Conservation (phyloP, 2,329 filamentous ascomycete genomes). For the Harringtonia lauricola region DNA sequence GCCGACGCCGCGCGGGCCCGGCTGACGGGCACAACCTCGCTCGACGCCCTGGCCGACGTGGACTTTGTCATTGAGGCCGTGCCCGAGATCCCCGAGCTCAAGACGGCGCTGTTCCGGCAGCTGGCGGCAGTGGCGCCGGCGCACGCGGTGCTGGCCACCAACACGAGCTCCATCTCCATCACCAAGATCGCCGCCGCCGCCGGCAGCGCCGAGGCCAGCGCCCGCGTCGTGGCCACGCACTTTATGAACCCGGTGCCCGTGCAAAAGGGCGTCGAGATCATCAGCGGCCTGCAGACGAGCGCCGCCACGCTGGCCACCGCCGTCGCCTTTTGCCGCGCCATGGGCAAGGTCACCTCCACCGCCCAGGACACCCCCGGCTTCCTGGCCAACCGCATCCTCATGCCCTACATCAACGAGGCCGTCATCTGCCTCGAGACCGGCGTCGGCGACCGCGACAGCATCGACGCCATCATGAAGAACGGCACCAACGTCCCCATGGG, state of each 20-base stretch:
- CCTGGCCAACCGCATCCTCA: conserved; percentile 89
- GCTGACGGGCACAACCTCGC: conserved; percentile 57
- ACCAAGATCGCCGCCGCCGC: conserved; percentile 90
- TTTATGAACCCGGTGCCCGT: conserved; percentile 99
- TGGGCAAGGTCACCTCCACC: conserved; percentile 85
- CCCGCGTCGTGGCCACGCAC: conserved; percentile 87
- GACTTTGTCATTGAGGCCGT: conserved; percentile 98
- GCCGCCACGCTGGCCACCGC: conserved; percentile 70
- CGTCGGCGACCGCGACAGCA: conserved; percentile 78
- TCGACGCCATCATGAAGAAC: conserved; percentile 98
- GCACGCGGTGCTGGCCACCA: conserved; percentile 88
- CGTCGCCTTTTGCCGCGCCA: conserved; percentile 73
- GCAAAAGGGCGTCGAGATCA: conserved; percentile 97
- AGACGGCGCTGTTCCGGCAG: conserved; percentile 75
- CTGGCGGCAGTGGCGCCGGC: conserved; percentile 72
- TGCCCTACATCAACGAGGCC: conserved; percentile 99
- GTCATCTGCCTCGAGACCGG: conserved; percentile 92
- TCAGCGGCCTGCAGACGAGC: conserved; percentile 86
- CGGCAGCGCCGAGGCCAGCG: conserved; percentile 64
- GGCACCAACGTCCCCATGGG: conserved; percentile 99
- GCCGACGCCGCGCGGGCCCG: conserved; percentile 62
- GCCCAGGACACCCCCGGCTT: conserved; percentile 90
- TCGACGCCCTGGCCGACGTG: conserved; percentile 68
- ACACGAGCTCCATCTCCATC: conserved; percentile 97
- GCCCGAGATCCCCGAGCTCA: conserved; percentile 80